A percentile compares a stretch with the other conserved stretches of the same genome.
Conservation (phyloP, 768 basidiomycete species). For the Boletus edulis region DNA sequence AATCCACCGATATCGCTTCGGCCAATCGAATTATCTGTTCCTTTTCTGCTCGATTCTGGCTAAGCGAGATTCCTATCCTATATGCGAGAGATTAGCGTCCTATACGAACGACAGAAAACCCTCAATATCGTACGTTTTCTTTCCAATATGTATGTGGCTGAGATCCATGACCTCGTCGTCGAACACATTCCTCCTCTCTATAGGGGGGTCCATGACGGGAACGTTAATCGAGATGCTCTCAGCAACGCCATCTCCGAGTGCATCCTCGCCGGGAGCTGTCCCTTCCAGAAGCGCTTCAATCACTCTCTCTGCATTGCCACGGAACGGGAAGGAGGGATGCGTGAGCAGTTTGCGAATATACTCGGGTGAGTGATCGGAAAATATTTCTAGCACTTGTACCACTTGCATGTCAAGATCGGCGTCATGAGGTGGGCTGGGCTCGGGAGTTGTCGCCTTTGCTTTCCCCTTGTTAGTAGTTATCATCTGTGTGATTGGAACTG, state of each 20-base stretch:
- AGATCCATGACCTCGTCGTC: conserved; percentile 72
- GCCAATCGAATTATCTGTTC: conserved; percentile 76
- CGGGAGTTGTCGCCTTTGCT: conserved; percentile 31
- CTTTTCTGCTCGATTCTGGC: conserved; percentile 64
- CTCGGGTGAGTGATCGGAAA: conserved; percentile 55
- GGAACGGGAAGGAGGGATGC: conserved; percentile 46
- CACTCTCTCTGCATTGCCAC: conserved; percentile 58
- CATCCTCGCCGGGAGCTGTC: conserved; percentile 47
- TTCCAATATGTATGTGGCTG: conserved; percentile 57
- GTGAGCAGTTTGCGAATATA: conserved; percentile 61
- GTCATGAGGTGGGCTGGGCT: conserved; percentile 25
- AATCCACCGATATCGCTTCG: conserved; percentile 60
- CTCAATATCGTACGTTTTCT: conserved; percentile 49
- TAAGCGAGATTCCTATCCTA: conserved; percentile 43
- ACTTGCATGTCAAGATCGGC: conserved; percentile 55
- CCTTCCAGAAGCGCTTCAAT: conserved; percentile 76
- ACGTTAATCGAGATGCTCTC: neutral
- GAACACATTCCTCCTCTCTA: conserved; percentile 69
- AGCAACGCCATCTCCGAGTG: conserved; percentile 16
- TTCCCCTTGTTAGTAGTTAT: conserved; percentile 38
- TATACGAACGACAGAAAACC: neutral
- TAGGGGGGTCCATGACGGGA: conserved; percentile 6
- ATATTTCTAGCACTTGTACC: conserved; percentile 71
- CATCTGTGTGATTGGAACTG: conserved; percentile 34
- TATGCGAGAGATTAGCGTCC: conserved; percentile 2